phyloP scores from a whole-genome alignment of 352 stramenopile genomes.

The Pythium utonaiense region DNA sequence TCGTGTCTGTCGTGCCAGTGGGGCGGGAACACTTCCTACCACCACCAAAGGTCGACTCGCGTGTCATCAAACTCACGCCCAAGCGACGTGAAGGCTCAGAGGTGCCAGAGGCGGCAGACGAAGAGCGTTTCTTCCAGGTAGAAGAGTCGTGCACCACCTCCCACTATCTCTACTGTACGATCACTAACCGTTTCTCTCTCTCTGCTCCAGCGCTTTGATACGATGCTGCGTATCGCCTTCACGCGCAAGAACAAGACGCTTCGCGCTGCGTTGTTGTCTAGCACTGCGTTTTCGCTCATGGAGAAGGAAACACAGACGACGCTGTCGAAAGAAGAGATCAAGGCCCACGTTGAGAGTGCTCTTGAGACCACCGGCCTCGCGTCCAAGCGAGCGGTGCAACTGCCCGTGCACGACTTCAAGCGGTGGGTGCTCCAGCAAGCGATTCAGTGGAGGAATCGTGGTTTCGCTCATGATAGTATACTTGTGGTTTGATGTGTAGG shows the following conservation, averaged over 20 bases:
- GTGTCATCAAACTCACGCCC: slow-evolving; percentile 69
- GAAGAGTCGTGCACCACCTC: neutral
- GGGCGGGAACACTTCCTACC: slow-evolving; percentile 63
- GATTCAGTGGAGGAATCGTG: neutral
- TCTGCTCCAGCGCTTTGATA: slow-evolving; percentile 56
- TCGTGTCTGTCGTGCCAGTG: slow-evolving; percentile 58
- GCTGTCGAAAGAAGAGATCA: slow-evolving; percentile 35
- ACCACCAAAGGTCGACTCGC: slow-evolving; percentile 79
- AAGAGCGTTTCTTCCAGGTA: slow-evolving; percentile 56
- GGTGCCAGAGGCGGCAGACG: slow-evolving; percentile 16
- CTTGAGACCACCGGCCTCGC: slow-evolving; percentile 42
- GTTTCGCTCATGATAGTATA: neutral
- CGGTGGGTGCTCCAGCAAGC: slow-evolving; percentile 14
- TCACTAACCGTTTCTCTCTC: neutral
- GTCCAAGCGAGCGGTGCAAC: slow-evolving; percentile 57
- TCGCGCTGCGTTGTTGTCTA: slow-evolving; percentile 62
- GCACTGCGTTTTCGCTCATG: slow-evolving; percentile 45
- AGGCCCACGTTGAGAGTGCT: slow-evolving; percentile 40
- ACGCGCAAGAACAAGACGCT: slow-evolving; percentile 87
- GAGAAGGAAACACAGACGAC: slow-evolving; percentile 23
- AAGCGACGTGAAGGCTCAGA: neutral
- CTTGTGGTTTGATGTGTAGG: slow-evolving; percentile 6
- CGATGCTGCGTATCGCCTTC: slow-evolving; percentile 71
- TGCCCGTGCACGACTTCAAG: slow-evolving; percentile 59
- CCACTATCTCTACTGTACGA: no score